Base-by-base conservation (phyloP, 108 stramenopile species). In the Nannochloropsis gaditana region DNA sequence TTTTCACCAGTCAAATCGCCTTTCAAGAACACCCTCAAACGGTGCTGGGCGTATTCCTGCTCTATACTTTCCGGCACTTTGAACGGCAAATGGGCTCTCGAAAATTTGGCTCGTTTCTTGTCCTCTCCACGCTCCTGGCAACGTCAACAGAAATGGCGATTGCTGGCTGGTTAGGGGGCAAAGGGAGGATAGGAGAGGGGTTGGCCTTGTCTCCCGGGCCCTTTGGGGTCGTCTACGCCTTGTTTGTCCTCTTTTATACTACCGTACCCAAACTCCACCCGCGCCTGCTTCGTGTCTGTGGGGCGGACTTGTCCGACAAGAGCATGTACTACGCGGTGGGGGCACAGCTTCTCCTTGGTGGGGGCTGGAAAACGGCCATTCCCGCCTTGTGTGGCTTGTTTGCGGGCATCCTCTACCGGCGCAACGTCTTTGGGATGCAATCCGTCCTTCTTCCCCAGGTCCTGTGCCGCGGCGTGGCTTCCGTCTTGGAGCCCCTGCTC, bases 111-210 rank as follows among this genome's bases (percentile, higher is more conserved):
- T 73, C 59, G 2, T 73, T 73, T 73, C n/a, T 73, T n/a, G 59
- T 73, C 59, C 59, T 73, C n/a, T 73, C 59, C 59, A 73, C 59
- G 19, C n/a, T 73, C 19, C 59, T 73, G n/a, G 59, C 59, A n/a
- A 73, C 59, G 19, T 73, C 59, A n/a, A n/a, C 59, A 15, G 59
- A 73, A 73, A n/a, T n/a, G 15, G 59, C 59, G 19, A 73, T 73
- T 8, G 59, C 59, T 73, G 59, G 19, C 59, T 73, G 59, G 59
- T 15, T 73, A 0, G 59, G 59, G 15, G 59, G 59, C 15, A n/a
- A n/a, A 15, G 59, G 59, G 4, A 73, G 8, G 8, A n/a, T 15
- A 73, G 59, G 59, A 3, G n/a, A 73, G 15, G 59, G 59, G n/a
- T 73, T 73, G 6, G 59, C 3, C 19, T n/a, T 73, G 59, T 15